Percentiles rank a stretch among this genome's conserved stretches.
These are phyloP conservation scores for Daldinia sp. DNA, from an alignment of 2,329 filamentous ascomycete species.

Conservation along the genomic window DNA sequence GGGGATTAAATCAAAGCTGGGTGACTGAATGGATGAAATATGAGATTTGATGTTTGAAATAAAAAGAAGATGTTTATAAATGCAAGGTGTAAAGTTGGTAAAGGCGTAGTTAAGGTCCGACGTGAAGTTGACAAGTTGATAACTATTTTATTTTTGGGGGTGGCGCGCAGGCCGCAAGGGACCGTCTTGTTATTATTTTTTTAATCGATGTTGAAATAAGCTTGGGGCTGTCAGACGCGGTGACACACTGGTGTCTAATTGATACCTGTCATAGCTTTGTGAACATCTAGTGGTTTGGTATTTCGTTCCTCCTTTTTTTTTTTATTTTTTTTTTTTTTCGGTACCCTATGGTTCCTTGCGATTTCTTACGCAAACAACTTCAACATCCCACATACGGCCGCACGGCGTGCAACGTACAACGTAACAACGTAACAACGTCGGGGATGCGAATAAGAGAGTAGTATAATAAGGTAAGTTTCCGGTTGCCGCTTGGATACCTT, in stretches of 20 bases:
- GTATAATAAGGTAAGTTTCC: not conserved
- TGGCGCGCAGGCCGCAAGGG: constrained; percentile 39
- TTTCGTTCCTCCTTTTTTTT: too few relatives aligned
- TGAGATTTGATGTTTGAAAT: constrained; percentile 18
- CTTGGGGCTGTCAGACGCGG: constrained; percentile 39
- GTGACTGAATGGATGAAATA: not conserved
- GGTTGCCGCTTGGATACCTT: constrained; percentile 18
- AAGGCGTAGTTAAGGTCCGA: constrained; percentile 1
- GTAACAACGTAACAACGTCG: not conserved
- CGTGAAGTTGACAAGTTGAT: not conserved
- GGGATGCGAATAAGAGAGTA: constrained; percentile 25
- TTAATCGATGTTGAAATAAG: constrained; percentile 43
- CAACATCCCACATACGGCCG: too few relatives aligned
- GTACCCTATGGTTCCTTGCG: not conserved
- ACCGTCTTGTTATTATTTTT: not conserved
- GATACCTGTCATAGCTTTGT: too few relatives aligned
- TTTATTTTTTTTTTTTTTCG: too few relatives aligned
- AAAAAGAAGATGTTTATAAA: constrained; percentile 8
- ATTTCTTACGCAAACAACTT: constrained; percentile 34
- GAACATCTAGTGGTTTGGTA: too few relatives aligned
- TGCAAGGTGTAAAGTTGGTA: too few relatives aligned
- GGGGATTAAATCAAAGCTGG: too few relatives aligned
- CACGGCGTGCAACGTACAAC: too few relatives aligned
- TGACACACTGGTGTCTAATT: constrained; percentile 24
- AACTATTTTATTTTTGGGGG: constrained; percentile 37